Evolutionary conservation across 2,329 filamentous ascomycete species (phyloP), one percentile per base, ranked within the genome.

Genomic region (Sporothrix globosa): DNA sequence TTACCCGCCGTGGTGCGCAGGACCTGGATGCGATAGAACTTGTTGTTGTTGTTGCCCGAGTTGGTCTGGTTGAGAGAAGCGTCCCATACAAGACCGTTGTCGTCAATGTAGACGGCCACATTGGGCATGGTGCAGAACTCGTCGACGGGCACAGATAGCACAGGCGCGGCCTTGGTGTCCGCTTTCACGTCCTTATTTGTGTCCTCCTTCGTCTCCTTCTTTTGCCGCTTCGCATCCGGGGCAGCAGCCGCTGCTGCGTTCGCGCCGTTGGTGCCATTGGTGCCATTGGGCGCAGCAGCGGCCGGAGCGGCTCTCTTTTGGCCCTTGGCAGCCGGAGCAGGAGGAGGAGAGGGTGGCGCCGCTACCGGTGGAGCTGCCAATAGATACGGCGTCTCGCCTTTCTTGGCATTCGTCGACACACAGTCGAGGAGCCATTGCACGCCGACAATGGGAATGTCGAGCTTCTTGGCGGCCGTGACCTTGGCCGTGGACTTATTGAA

Each of bases 41-140:
- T 96, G 79, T 96, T 95, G 79, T 91, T 91, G 77, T 95, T 96
- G 61, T 84, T 80, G 0, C 82, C 81, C 0, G 91, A 82, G 74
- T 93, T 91, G 13, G 92, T 91, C 77, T 94, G 91, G 74, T 94
- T 96, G 60, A 96, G 82, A 0, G 91, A 89, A 0, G 91, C 92
- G 77, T 96, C 92, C 78, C 87, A 95, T 63, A 95, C 92, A 69
- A 90, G 80, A 24, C 88, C 87, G 52, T 85, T 79, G 0, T 85
- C 80, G 72, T 90, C 90, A 70, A 95, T 86, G 76, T 91, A 89
- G 44, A 96, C 92, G 21, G 80, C 76, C 53, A 81, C 82, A 17
- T 75, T 77, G 13, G 71, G 9, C 2, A 82, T 75, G 2, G 77
- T 75, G 66, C 81, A 83, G 19, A 77, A 77, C 44, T 84, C 82